These are phyloP conservation scores for Fraxinus cuspidata DNA, from an alignment of 257 asterid genomes.

Conservation along the genomic window DNA sequence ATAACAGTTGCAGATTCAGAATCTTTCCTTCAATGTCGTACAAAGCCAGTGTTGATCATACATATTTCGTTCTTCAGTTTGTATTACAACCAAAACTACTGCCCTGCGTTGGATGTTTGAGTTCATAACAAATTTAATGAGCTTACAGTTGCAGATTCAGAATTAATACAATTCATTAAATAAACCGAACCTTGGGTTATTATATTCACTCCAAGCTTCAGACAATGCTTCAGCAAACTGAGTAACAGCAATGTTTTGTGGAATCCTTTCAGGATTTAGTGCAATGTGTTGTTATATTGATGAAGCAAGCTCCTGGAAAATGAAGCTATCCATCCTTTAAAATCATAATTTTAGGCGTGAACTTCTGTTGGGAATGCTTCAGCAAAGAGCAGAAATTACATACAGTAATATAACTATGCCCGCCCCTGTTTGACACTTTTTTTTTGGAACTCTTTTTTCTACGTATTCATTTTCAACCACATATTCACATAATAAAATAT, in stretches of 20 bases:
- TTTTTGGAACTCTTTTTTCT: too few species aligned
- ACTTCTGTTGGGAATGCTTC: slow-evolving; percentile 4
- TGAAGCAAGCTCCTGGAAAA: slow-evolving; percentile 81
- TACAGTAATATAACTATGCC: not conserved
- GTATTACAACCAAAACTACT: slow-evolving; percentile 80
- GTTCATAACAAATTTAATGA: slow-evolving; percentile 27
- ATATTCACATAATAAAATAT: too few species aligned
- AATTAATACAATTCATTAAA: slow-evolving; percentile 10
- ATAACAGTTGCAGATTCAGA: too few species aligned
- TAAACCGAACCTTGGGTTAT: slow-evolving; percentile 69
- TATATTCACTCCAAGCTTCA: slow-evolving; percentile 86
- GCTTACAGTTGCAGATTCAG: slow-evolving; percentile 5
- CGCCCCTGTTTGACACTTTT: too few species aligned
- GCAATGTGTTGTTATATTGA: slow-evolving; percentile 63
- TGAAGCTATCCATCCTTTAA: slow-evolving; percentile 24
- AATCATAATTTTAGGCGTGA: slow-evolving; percentile 13
- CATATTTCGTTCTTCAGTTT: slow-evolving; percentile 88
- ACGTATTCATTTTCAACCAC: too few species aligned
- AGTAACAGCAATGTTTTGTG: slow-evolving; percentile 60
- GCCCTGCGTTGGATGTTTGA: slow-evolving; percentile 55
- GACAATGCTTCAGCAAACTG: slow-evolving; percentile 77
- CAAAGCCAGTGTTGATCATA: slow-evolving; percentile 95
- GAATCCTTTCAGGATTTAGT: slow-evolving; percentile 71
- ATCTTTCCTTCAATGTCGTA: slow-evolving; percentile 64
- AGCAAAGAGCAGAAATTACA: not conserved